These are phyloP conservation scores for Curvularia sp. DNA, from an alignment of 2,329 filamentous ascomycete genomes.

Conservation along the genomic window DNA sequence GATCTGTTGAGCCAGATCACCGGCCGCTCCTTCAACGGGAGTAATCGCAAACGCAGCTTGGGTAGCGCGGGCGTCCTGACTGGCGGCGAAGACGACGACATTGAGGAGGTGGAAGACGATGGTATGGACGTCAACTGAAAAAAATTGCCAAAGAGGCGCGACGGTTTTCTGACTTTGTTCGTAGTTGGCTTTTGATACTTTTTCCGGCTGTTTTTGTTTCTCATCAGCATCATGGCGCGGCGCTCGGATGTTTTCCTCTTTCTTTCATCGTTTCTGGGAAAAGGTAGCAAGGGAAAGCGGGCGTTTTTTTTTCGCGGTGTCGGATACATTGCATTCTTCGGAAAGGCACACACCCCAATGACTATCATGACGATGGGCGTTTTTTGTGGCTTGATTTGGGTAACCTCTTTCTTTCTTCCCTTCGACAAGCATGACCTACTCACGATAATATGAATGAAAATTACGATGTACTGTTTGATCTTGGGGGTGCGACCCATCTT, in stretches of 20 bases:
- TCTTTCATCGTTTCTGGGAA: not conserved
- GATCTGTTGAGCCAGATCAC: slow-evolving; percentile 63
- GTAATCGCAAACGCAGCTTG: slow-evolving; percentile 54
- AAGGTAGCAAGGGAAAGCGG: slow-evolving; percentile 2
- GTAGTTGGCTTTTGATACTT: not conserved
- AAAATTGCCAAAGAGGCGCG: not conserved
- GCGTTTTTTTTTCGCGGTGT: slow-evolving; percentile 2
- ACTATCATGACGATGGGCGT: not conserved
- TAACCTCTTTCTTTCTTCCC: not conserved
- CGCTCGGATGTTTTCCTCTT: slow-evolving; percentile 13
- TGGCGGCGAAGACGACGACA: slow-evolving; percentile 52
- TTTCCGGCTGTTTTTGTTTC: slow-evolving; percentile 1
- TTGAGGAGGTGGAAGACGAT: slow-evolving; percentile 53
- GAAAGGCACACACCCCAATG: slow-evolving; percentile 10
- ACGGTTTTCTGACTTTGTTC: not conserved
- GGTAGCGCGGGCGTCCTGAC: slow-evolving; percentile 48
- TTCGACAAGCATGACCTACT: not conserved
- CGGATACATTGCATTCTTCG: slow-evolving; percentile 16
- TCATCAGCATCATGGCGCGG: slow-evolving; percentile 27
- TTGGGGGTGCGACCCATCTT: not conserved
- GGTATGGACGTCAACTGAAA: slow-evolving; percentile 51
- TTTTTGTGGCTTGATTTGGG: not conserved
- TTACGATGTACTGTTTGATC: not conserved
- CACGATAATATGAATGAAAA: slow-evolving; percentile 13
- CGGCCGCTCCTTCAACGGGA: slow-evolving; percentile 47